Evolutionary conservation across 2,329 filamentous ascomycete species (phyloP), one percentile per base, ranked within the genome.

Genomic region (Setomelanomma holmii): DNA sequence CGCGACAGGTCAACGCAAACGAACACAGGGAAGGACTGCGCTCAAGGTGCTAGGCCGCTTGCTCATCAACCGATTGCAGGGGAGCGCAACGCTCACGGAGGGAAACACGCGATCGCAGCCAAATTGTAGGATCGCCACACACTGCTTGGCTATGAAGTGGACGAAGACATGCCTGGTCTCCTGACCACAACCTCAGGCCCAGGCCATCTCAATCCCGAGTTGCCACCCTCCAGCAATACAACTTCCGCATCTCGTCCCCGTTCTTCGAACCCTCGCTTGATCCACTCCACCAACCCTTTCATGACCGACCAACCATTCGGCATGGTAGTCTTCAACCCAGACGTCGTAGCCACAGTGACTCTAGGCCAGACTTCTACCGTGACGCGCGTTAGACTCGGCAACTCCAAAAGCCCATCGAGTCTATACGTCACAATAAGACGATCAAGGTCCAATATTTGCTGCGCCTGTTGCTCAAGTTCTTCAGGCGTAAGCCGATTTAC

Each of bases 281-380:
- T n/a, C 47, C 42, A 55, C 17, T 27, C 12, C 33, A 35, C 42
- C 34, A 51, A 21, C 24, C 23, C 14, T 33, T 41, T 24, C 10
- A 55, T 40, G 23, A 44, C 21, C 23, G 52, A 43, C 17, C 42
- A 24, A 24, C 34, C 47, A 24, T 51, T 27, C 11, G 50, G 43
- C 23, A 48, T 14, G 12, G 41, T 36, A 19, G 30, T 22, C 24
- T 36, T 17, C 19, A 49, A 30, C n/a, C 48, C 17, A 8, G 3
- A 12, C 14, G 14, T 30, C 23, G 44, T 46, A 6, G n/a, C 38
- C 17, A 1, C 34, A n/a, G 38, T 30, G 16, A 36, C 41, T 40
- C 34, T 44, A 14, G 53, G 45, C 45, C 53, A 56, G 5, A 46
- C 30, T 16, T 53, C 45, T 23, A 53, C 40, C 19, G 21, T 45